Base-by-base conservation (phyloP, 768 basidiomycete genomes). In the Tylopilus rubrobrunneus region DNA sequence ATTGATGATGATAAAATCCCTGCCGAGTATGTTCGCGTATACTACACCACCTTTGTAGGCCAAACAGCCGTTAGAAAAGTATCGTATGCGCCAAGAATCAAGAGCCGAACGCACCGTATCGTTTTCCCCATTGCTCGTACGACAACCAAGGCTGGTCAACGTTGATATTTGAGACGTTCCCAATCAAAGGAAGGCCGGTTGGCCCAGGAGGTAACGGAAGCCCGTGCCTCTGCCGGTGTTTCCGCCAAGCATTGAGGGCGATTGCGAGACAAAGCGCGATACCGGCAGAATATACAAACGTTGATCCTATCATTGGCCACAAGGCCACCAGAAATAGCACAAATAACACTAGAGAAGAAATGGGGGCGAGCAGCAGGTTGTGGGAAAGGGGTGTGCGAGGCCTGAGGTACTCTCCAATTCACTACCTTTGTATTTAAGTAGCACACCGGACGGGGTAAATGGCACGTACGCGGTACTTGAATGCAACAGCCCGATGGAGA, bases 131-230 rank as follows among this genome's bases (percentile, higher is more conserved):
- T 33, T 65, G 45, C 33, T 68, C 58, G 27, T 71, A 73, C 8
- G 71, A 61, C 39, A 68, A 37, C 72, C 72, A 73, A 10, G 71
- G 69, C 1, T 58, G 44, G 6, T 40, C 17, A 5, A 50, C 3
- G 28, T 69, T 44, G 42, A 73, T 10, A 28, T 63, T 56, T 15
- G 65, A 46, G 7, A 53, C 14, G 40, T 53, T 66, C 2, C 70
- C 71, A 4, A 69, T 31, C 25, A 72, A 48, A 2, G 70, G 71
- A 37, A 83, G 67, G 41, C 77, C 77, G 49, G 67, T 74, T 0
- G 83, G 83, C 14, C 82, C 83, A 17, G 77, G 79, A 33, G 77
- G 78, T 15, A 81, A 71, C 8, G 74, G 65, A 45, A 62, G 51
- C 4, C 64, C 62, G 12, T 41, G 29, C 40, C 60, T 56, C 43